A percentile compares a stretch with the other conserved stretches of the same genome.
phyloP scores from a whole-genome alignment of 192 early-diverging fungal species.

The Allomyces macrogynus region DNA sequence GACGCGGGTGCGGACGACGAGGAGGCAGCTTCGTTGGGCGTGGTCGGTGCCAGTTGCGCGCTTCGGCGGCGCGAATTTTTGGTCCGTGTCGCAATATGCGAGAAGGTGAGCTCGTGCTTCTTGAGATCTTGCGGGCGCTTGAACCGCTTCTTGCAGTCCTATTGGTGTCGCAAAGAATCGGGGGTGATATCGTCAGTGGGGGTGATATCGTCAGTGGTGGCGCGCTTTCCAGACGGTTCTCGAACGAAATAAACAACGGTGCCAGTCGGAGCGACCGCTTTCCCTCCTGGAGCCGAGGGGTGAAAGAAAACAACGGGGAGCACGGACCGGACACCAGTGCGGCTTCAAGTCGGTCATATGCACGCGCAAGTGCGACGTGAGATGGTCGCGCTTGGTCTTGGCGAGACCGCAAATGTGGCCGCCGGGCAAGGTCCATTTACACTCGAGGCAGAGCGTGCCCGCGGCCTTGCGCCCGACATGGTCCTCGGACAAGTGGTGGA shows the following conservation, averaged over 20 bases:
- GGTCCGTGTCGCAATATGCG: background rate
- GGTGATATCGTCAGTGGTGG: no score
- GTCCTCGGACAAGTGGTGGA: constrained; percentile 61
- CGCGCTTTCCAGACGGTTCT: no score
- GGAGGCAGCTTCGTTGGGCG: background rate
- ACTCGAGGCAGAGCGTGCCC: constrained; percentile 68
- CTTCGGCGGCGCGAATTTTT: no score
- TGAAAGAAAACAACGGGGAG: no score
- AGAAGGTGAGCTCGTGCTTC: constrained; percentile 76
- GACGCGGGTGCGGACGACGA: background rate
- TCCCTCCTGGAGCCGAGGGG: no score
- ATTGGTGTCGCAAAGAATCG: background rate
- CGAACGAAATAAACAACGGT: no score
- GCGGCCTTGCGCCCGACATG: constrained; percentile 81
- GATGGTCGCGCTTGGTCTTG: constrained; percentile 80
- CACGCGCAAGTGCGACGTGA: constrained; percentile 38
- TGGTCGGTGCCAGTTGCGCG: background rate
- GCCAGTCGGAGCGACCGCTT: no score
- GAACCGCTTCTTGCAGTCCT: constrained; percentile 61
- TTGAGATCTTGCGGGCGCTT: constrained; percentile 91
- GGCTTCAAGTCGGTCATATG: no score
- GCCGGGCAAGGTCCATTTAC: constrained; percentile 38
- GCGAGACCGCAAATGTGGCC: constrained; percentile 41
- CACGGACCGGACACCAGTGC: no score
- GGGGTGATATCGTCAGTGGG: no score